phyloP scores from a whole-genome alignment of 495 filamentous ascomycete species.

The Penicillium turbatum region DNA sequence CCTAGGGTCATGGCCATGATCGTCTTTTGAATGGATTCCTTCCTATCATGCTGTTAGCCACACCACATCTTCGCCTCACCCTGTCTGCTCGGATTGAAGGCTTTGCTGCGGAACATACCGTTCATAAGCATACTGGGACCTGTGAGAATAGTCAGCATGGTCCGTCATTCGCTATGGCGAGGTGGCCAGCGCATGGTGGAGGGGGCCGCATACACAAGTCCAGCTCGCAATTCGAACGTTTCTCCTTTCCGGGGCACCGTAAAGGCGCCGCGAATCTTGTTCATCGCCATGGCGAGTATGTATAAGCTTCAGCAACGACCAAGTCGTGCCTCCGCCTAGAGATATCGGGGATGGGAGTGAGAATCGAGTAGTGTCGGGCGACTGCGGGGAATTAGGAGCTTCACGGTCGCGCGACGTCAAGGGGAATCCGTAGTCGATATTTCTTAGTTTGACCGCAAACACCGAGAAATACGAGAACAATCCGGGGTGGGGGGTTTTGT shows the following conservation, averaged over 20 bases:
- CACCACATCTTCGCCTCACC: slow-evolving; percentile 6
- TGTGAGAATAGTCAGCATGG: slow-evolving; percentile 31
- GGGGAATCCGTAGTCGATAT: slow-evolving; percentile 8
- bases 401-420: slow-evolving; percentile 33
- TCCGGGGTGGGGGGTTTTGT: slow-evolving; percentile 7
- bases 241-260: slow-evolving; percentile 91
- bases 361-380: slow-evolving; percentile 25
- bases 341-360: slow-evolving; percentile 17
- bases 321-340: slow-evolving; percentile 45
- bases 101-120: slow-evolving; percentile 44
- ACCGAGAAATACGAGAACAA: slow-evolving; percentile 3
- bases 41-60: slow-evolving; percentile 50
- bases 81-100: background rate
- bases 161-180: slow-evolving; percentile 5
- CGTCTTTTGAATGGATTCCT: slow-evolving; percentile 98
- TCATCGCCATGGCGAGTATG: slow-evolving; percentile 73
- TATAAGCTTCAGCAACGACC: slow-evolving; percentile 44
- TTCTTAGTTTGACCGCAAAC: slow-evolving; percentile 10
- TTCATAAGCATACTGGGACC: slow-evolving; percentile 98
- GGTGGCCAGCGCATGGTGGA: slow-evolving; percentile 13
- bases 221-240: slow-evolving; percentile 95
- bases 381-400: slow-evolving; percentile 41
- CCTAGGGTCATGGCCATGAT: slow-evolving; percentile 99
- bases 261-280: slow-evolving; percentile 92
- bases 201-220: slow-evolving; percentile 63